Evolutionary conservation across 805 yeast genomes (phyloP).

Genomic region (Yamadazyma phyllophila): DNA sequence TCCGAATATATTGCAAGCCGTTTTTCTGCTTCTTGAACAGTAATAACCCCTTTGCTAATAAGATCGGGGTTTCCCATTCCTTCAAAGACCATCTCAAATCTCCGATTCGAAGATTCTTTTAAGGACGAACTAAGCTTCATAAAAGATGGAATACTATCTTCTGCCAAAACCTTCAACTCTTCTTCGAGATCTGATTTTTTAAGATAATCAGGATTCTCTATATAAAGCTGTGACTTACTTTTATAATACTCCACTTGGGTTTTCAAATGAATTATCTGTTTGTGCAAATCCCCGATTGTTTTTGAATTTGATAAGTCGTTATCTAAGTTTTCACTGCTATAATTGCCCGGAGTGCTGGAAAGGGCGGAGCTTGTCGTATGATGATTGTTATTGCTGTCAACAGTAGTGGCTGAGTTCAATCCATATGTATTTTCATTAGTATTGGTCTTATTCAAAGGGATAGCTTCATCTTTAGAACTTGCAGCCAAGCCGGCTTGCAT

Average conservation of each 20-base stretch:
- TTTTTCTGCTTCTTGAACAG: constrained; percentile 55
- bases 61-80: constrained; percentile 41
- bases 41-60: constrained; percentile 54
- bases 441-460: too few species aligned
- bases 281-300: constrained; percentile 20
- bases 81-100: constrained; percentile 31
- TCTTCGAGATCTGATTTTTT: constrained; percentile 38
- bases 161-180: constrained; percentile 38
- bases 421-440: too few species aligned
- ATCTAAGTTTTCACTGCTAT: constrained; percentile 1
- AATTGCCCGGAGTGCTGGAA: constrained; percentile 1
- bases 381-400: too few species aligned
- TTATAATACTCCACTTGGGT: constrained; percentile 14
- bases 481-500: too few species aligned
- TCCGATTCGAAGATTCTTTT: constrained; percentile 44
- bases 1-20: constrained; percentile 52
- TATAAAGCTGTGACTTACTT: neutral
- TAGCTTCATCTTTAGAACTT: neutral
- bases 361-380: constrained; percentile 7
- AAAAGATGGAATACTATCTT: constrained; percentile 30
- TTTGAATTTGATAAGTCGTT: constrained; percentile 13
- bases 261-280: constrained; percentile 19
- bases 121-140: constrained; percentile 45
- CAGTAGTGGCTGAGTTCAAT: too few species aligned
- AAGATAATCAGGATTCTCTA: constrained; percentile 22